phyloP scores from a whole-genome alignment of 371 early-diverging fungal genomes.

The Rhizomucor pusillus region DNA sequence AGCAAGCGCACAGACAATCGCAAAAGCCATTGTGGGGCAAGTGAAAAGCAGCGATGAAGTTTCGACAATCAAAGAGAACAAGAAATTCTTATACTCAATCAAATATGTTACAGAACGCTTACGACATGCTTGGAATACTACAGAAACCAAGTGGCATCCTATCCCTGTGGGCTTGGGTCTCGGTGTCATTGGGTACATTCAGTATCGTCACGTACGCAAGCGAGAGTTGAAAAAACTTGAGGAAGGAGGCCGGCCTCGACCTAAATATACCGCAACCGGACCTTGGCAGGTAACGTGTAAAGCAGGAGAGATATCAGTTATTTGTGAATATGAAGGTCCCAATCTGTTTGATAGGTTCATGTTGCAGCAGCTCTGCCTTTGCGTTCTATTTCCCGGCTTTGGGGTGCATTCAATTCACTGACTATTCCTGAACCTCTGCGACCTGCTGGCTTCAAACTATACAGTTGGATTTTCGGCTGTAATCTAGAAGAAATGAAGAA shows the following conservation, averaged over 20 bases:
- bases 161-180: conserved; percentile 82
- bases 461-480: conserved; percentile 86
- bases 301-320: too few relatives aligned
- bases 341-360: conserved; percentile 60
- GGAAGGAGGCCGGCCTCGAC: conserved; percentile 16
- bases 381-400: conserved; percentile 82
- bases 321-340: too few relatives aligned
- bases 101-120: conserved; percentile 16
- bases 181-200: conserved; percentile 68
- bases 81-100: too few relatives aligned
- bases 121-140: conserved; percentile 52
- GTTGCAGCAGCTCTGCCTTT: conserved; percentile 85
- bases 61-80: too few relatives aligned
- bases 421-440: conserved; percentile 82
- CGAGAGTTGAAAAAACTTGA: conserved; percentile 18
- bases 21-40: too few relatives aligned
- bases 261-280: conserved; percentile 61
- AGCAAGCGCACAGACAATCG: too few relatives aligned
- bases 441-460: conserved; percentile 70
- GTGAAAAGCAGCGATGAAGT: too few relatives aligned
- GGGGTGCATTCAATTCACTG: conserved; percentile 85
- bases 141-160: conserved; percentile 68
- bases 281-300: conserved; percentile 75
- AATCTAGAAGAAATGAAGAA: conserved; percentile 92
- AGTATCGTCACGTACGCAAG: conserved; percentile 53